Conservation (phyloP, 148 eudicot species). For the Camellia granthamiana region DNA sequence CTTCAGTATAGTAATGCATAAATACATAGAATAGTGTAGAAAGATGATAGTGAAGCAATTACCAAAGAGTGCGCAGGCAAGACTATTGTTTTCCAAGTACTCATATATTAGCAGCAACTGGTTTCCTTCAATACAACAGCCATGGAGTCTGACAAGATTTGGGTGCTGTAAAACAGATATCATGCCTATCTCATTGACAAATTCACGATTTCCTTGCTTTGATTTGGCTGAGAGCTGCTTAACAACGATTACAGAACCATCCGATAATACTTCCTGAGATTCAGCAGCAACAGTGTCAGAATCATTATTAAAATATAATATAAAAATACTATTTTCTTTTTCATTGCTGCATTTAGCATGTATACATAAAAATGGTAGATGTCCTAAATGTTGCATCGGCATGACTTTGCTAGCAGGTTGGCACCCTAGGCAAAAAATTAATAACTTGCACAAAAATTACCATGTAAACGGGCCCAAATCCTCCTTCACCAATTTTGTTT, state of each 20-base stretch:
- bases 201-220: constrained; percentile 78
- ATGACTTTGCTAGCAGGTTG: neutral
- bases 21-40: neutral
- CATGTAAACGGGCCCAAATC: constrained; percentile 89
- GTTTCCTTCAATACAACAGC: constrained; percentile 81
- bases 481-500: constrained; percentile 86
- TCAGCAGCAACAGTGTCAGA: constrained; percentile 1
- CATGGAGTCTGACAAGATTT: constrained; percentile 76
- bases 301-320: too few relatives aligned
- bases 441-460: constrained; percentile 24
- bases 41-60: constrained; percentile 18
- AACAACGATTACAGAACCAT: constrained; percentile 74
- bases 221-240: constrained; percentile 86
- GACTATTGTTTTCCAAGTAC: constrained; percentile 78
- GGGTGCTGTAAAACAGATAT: constrained; percentile 86
- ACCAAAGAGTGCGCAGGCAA: constrained; percentile 74
- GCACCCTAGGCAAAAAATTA: neutral
- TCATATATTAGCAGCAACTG: constrained; percentile 69
- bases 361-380: neutral
- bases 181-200: constrained; percentile 77
- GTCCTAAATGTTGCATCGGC: neutral
- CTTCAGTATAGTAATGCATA: neutral
- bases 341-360: neutral
- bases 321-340: neutral
- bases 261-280: constrained; percentile 58